phyloP scores from a whole-genome alignment of 2,329 filamentous ascomycete genomes.

The Calonectria fujianensis region DNA sequence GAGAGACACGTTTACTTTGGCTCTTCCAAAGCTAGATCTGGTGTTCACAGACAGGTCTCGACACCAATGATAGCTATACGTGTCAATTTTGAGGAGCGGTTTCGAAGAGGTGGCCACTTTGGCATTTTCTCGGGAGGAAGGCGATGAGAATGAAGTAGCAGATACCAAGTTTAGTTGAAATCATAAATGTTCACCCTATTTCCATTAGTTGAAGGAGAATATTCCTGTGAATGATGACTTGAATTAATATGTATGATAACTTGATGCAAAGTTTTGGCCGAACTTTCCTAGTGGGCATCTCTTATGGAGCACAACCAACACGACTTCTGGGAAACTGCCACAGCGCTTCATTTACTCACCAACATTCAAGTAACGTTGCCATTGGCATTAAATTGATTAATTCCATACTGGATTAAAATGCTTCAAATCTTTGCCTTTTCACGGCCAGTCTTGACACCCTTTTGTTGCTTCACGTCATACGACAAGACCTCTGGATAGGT shows the following conservation, averaged over 20 bases:
- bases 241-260: neutral
- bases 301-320: neutral
- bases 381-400: neutral
- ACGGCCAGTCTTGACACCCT: neutral
- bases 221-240: neutral
- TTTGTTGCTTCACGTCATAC: neutral
- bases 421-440: constrained; percentile 18
- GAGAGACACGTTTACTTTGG: constrained; percentile 14
- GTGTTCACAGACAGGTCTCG: constrained; percentile 8
- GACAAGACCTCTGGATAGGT: constrained; percentile 15
- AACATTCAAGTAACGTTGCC: neutral
- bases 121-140: neutral
- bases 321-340: neutral
- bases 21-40: constrained; percentile 11
- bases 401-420: neutral
- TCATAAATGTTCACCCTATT: neutral
- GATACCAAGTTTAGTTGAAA: neutral
- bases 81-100: too few relatives aligned
- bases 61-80: neutral
- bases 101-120: neutral
- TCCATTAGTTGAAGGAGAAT: accelerated
- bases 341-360: neutral
- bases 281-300: neutral
- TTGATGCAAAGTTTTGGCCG: neutral
- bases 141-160: neutral